Base-by-base conservation (phyloP, 148 eudicot genomes). In the Mesembryanthemum crystallinum region DNA sequence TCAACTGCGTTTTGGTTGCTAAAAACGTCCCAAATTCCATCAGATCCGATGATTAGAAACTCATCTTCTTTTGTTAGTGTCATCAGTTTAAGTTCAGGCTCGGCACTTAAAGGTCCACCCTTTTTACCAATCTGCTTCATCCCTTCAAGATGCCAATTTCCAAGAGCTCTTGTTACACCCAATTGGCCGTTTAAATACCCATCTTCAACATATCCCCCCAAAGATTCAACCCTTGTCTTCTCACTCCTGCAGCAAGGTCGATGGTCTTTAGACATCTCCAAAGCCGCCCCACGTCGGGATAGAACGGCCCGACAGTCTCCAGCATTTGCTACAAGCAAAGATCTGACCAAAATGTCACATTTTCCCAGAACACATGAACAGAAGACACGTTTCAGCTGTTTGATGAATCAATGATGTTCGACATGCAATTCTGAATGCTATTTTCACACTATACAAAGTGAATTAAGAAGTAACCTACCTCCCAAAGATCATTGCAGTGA, bases 401-500 rank as follows among this genome's bases (percentile, higher is more conserved):
- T 35, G 6, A 45, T 45, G 1, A 45, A 45, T 45, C 14, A 45
- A 45, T 8, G 49, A 10, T 11, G 14, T 45, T 45, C 49, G 7
- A 45, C 12, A 45, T 45, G 49, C 49, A 11, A 45, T 45, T n/a
- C 18, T 43, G 23, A 64, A 59, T 30, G 42, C 59, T 8, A 64
- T 54, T 59, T 33, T 76, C 28, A 57, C 21, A 59, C 52, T 64
- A 42, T 12, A 18, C 21, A 37, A 60, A 35, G 29, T 12, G 42
- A 67, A 55, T 25, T 24, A 67, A 57, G n/a, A 8, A 72, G 32
- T 61, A 18, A 70, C 74, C 75, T 78, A 95, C 99, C 98, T 92
- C 28, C 99, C 97, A 63, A 90, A 92, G 74, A 95, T 92, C 94
- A 95, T 95, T 73, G 99, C 99, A 75, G 98, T 89, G 64, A 95